Percentiles rank a stretch among this genome's conserved stretches.
These are phyloP conservation scores for Daedalea quercina DNA, from an alignment of 768 basidiomycete genomes.

Conservation along the genomic window DNA sequence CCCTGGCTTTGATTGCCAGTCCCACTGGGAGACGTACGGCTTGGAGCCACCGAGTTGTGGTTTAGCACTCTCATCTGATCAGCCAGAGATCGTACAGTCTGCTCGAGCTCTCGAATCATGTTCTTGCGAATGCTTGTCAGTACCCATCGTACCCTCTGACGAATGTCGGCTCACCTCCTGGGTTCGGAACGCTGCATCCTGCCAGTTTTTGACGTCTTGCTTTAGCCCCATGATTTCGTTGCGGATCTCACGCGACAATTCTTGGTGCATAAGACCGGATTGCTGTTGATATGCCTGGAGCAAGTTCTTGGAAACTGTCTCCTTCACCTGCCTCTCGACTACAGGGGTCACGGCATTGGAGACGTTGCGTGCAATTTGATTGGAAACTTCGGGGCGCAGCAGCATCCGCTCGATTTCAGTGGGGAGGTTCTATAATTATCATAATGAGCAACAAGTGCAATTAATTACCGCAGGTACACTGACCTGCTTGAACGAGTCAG, in stretches of 20 bases:
- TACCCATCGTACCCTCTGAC: not conserved
- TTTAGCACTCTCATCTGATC: constrained; percentile 81
- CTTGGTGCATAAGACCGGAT: constrained; percentile 73
- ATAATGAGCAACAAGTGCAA: not conserved
- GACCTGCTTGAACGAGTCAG: constrained; percentile 70
- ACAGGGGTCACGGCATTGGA: constrained; percentile 66
- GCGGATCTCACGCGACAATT: constrained; percentile 68
- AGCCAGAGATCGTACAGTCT: constrained; percentile 62
- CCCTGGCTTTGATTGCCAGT: constrained; percentile 14
- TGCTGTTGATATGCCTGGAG: constrained; percentile 73
- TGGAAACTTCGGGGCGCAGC: constrained; percentile 67
- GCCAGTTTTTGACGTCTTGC: constrained; percentile 76
- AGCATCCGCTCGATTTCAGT: constrained; percentile 75
- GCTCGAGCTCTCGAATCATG: constrained; percentile 76
- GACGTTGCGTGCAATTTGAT: constrained; percentile 70
- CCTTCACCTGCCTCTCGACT: constrained; percentile 79
- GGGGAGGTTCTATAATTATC: constrained; percentile 53
- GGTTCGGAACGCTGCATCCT: constrained; percentile 66
- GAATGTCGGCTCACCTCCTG: constrained; percentile 57
- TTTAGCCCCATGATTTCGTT: constrained; percentile 72
- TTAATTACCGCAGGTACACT: constrained; percentile 11
- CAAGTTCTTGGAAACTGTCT: constrained; percentile 64
- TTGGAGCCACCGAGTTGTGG: constrained; percentile 31
- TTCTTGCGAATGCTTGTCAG: constrained; percentile 32
- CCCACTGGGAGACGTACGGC: constrained; percentile 18